phyloP scores from a whole-genome alignment of 31 red algal genomes.

The Porphyra umbilicalis region DNA sequence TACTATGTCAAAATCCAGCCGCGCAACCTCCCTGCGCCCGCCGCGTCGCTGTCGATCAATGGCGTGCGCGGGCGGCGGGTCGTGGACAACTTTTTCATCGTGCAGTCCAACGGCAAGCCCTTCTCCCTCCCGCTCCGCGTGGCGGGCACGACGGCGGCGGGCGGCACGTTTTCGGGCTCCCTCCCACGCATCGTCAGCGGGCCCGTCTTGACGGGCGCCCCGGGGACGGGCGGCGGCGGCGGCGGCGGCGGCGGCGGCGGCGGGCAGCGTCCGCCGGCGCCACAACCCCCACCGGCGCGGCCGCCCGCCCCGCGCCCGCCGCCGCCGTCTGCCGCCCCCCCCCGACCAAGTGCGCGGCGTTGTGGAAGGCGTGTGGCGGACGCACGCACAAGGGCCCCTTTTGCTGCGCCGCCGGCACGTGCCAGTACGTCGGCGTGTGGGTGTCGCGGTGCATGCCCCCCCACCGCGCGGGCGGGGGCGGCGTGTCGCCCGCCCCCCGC shows the following conservation, averaged over 20 bases:
- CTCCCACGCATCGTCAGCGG: background rate
- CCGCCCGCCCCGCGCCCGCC: background rate
- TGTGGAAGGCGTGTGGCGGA: too few species aligned
- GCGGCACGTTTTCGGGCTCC: background rate
- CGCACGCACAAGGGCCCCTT: too few species aligned
- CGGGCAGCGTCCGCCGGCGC: background rate
- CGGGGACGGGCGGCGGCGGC: background rate
- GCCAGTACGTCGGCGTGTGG: too few species aligned
- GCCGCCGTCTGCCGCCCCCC: background rate
- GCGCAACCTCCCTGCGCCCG: constrained; percentile 12
- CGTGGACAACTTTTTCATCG: constrained; percentile 43
- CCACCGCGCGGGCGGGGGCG: too few species aligned
- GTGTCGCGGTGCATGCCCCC: background rate
- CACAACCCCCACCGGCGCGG: background rate
- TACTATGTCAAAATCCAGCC: constrained; percentile 37
- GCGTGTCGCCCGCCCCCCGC: background rate
- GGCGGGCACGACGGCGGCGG: constrained; percentile 1
- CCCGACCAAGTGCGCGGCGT: too few species aligned
- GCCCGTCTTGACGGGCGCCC: background rate
- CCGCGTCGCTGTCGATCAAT: constrained; percentile 1
- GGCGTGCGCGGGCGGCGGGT: constrained; percentile 8
- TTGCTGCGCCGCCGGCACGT: too few species aligned
- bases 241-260: background rate
- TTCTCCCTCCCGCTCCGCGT: constrained; percentile 2
- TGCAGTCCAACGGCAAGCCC: constrained; percentile 11